Evolutionary conservation across 2,329 filamentous ascomycete species (phyloP), one percentile per base, ranked within the genome.

Genomic region (Fusarium sp.): DNA sequence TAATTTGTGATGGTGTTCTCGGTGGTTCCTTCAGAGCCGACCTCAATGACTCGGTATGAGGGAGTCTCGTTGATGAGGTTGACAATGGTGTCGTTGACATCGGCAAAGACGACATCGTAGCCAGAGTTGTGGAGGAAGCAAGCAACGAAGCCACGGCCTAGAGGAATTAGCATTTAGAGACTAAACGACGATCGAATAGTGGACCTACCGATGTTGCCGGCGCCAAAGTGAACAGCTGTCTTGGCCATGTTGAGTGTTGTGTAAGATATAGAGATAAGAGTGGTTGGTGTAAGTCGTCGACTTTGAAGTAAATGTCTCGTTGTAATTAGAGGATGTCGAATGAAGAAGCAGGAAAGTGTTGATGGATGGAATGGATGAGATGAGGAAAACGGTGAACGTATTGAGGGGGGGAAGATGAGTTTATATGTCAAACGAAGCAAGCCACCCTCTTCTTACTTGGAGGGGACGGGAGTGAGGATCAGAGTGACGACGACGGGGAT

Each of bases 31-130:
- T 97, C 92, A 50, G 89, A 87, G 71, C 94, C 94, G 74, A 98
- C 94, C 83, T 98, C 94, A 63, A 95, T 97, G 78, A 99, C 95
- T 69, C 91, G 90, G 87, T 98, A 99, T 15, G 89, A 92, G 57
- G 89, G 85, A 49, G 88, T 87, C 21, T 85, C 82, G 79, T 98
- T 94, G 73, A 99, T 88, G 54, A 87, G 82, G 75, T 95, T 85
- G 79, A 98, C 96, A 67, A 98, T 85, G 65, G 83, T 83, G 79
- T 95, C 94, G 83, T 94, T 91, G 72, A 99, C 94, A 85, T 99
- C 96, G 74, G 97, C 91, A 77, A 99, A 98, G 84, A 98, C 87
- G 76, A 99, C 95, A 78, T 98, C 93, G 80, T 94, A 99, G 78
- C 93, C 94, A 14, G 94, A 96, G 81, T 97, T 92, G 85, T 97